A percentile compares a stretch with the other conserved stretches of the same genome.
Conservation (phyloP, 306 rosid species). For the Boehmeria nivea region DNA sequence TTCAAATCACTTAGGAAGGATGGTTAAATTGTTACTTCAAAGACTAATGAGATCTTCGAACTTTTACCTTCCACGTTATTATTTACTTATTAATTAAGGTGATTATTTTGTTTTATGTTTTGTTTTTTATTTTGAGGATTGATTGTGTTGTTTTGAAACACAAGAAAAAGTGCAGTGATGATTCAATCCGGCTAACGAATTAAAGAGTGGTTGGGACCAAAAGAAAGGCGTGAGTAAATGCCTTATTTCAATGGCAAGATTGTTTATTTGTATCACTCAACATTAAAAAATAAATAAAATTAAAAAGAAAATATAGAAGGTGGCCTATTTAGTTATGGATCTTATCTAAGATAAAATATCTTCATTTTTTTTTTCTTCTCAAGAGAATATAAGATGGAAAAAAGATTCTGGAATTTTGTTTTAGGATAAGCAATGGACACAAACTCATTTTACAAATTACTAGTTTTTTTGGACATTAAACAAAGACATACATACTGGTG, state of each 20-base stretch:
- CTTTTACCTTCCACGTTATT: too few species aligned
- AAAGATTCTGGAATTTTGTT: not conserved
- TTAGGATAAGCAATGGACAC: not conserved
- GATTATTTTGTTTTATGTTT: too few species aligned
- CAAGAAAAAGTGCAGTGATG: conserved; percentile 9
- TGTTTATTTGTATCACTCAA: not conserved
- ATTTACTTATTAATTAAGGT: too few species aligned
- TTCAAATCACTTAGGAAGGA: too few species aligned
- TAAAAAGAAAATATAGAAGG: not conserved
- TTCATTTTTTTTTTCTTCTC: not conserved
- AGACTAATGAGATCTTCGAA: too few species aligned
- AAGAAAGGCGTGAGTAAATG: not conserved
- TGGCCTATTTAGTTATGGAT: too few species aligned
- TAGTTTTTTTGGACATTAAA: too few species aligned
- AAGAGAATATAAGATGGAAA: not conserved
- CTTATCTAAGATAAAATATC: conserved; percentile 2
- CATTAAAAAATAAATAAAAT: not conserved
- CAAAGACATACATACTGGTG: too few species aligned
- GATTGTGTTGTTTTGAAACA: not conserved
- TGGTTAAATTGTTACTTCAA: too few species aligned
- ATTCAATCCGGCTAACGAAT: not conserved
- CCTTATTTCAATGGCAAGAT: not conserved
- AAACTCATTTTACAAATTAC: too few species aligned
- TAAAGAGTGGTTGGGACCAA: too few species aligned
- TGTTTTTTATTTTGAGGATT: too few species aligned